These are phyloP conservation scores for Eudorina sp. DNA, from an alignment of 139 green algal species.

Conservation along the genomic window DNA sequence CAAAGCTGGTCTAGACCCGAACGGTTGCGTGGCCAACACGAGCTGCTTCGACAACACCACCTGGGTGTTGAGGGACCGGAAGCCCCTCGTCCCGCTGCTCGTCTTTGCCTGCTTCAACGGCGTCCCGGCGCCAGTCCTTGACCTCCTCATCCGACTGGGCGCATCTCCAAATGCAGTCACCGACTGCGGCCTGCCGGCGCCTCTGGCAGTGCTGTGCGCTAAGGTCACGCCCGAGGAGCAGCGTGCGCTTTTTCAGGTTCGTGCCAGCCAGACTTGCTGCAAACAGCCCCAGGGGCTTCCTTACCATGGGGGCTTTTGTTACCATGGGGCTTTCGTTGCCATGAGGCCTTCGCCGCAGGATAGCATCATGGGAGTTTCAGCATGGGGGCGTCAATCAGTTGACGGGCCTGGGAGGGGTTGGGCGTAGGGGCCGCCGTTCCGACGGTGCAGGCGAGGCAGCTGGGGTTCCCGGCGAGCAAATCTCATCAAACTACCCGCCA, in stretches of 20 bases:
- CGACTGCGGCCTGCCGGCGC: conserved; percentile 26
- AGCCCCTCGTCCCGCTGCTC: conserved; percentile 20
- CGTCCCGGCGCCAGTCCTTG: background rate
- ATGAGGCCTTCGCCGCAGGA: too few species aligned
- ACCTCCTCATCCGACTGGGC: conserved; percentile 3
- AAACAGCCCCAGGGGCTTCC: too few species aligned
- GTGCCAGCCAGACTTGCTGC: too few species aligned
- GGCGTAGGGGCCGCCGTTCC: too few species aligned
- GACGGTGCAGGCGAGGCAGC: too few species aligned
- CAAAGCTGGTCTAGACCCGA: conserved; percentile 3
- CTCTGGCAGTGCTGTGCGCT: conserved; percentile 28
- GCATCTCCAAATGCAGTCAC: background rate
- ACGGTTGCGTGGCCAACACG: background rate
- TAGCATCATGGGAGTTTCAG: too few species aligned
- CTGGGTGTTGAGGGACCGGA: background rate
- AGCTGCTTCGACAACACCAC: conserved; percentile 34
- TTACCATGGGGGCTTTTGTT: too few species aligned
- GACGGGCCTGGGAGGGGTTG: too few species aligned
- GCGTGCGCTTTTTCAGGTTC: conserved; percentile 21
- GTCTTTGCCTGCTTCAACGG: conserved; percentile 39
- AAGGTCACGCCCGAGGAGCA: conserved; percentile 27
- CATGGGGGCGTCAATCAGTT: too few species aligned
- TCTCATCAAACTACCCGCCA: too few species aligned
- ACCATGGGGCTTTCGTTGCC: too few species aligned
- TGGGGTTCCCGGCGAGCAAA: too few species aligned